Conservation (phyloP, 441 rosid species). For the Sinapis alba region DNA sequence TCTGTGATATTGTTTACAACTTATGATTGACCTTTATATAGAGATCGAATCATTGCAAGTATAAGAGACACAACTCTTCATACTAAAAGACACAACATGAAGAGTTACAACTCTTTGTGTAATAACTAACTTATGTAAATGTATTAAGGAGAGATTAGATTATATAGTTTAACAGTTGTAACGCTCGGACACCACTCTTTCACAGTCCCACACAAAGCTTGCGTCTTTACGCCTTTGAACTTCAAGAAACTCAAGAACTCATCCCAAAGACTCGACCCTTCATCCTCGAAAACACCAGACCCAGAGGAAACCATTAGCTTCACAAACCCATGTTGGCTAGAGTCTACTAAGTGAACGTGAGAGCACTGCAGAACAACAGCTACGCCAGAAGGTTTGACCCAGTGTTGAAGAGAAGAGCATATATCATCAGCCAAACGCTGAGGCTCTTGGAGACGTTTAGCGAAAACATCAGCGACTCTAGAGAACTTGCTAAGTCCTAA, state of each 20-base stretch:
- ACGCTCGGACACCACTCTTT: conserved; percentile 79
- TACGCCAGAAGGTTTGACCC: conserved; percentile 85
- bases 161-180: too few species aligned
- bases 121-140: too few species aligned
- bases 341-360: conserved; percentile 62
- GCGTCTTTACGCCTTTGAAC: conserved; percentile 58
- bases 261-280: conserved; percentile 60
- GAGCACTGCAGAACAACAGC: conserved; percentile 84
- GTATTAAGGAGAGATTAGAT: too few species aligned
- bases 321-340: conserved; percentile 59
- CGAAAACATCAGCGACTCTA: conserved; percentile 84
- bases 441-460: conserved; percentile 87
- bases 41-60: too few species aligned
- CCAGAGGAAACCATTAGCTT: conserved; percentile 63
- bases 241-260: conserved; percentile 73
- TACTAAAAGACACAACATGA: too few species aligned
- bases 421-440: conserved; percentile 80
- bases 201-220: conserved; percentile 30
- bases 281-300: conserved; percentile 73
- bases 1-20: too few species aligned
- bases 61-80: too few species aligned
- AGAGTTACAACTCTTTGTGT: too few species aligned
- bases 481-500: conserved; percentile 95
- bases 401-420: conserved; percentile 77
- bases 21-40: too few species aligned